A percentile compares a stretch with the other conserved stretches of the same genome.
phyloP scores from a whole-genome alignment of 352 stramenopile genomes.

The Pythium sukuiense region DNA sequence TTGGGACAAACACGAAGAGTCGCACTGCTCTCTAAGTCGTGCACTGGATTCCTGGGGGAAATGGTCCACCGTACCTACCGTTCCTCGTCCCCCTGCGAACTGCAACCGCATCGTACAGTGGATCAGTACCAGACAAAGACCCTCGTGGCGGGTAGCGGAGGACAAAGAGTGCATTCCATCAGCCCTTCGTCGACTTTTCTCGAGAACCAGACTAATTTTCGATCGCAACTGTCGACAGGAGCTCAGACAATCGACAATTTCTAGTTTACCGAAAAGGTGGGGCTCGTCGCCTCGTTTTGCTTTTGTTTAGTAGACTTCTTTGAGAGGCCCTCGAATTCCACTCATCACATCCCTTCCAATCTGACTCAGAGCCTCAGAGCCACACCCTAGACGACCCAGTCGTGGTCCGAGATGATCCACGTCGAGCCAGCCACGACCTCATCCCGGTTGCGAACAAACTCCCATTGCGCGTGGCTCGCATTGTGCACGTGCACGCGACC shows the following conservation, averaged over 20 bases:
- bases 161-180: not conserved
- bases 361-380: not conserved
- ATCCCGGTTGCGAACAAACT: conserved; percentile 28
- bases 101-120: no score
- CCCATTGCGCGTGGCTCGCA: conserved; percentile 25
- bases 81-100: no score
- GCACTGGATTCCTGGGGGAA: not conserved
- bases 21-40: not conserved
- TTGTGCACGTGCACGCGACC: conserved; percentile 31
- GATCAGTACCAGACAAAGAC: no score
- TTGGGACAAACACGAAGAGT: conserved; percentile 1
- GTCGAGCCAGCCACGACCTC: conserved; percentile 18
- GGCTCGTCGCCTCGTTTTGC: not conserved
- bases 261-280: not conserved
- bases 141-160: no score
- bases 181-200: not conserved
- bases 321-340: not conserved
- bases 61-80: not conserved
- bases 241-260: not conserved
- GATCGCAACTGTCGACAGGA: not conserved
- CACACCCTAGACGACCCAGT: conserved; percentile 19
- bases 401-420: conserved; percentile 33
- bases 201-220: not conserved
- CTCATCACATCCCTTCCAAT: not conserved
- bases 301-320: not conserved